Conservation (phyloP, 495 filamentous ascomycete species). For the Penicillium silybi region DNA sequence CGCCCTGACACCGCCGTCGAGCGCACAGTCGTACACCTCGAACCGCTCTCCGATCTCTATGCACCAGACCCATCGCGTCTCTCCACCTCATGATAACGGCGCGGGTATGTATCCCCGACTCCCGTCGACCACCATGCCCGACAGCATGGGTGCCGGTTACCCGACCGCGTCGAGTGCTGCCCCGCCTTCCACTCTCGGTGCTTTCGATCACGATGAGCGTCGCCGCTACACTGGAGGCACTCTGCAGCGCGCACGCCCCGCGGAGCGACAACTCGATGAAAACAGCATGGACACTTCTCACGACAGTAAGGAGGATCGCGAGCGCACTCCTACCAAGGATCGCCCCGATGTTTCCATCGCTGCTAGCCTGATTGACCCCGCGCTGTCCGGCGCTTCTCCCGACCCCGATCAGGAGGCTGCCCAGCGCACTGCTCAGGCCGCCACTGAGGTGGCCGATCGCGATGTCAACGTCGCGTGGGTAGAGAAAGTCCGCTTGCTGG, state of each 20-base stretch:
- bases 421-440: slow-evolving; percentile 41
- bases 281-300: slow-evolving; percentile 55
- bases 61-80: slow-evolving; percentile 53
- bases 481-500: slow-evolving; percentile 76
- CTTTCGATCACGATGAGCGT: slow-evolving; percentile 74
- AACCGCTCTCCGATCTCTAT: slow-evolving; percentile 78
- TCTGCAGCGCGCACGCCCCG: slow-evolving; percentile 67
- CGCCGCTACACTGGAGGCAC: slow-evolving; percentile 85
- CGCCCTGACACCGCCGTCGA: slow-evolving; percentile 87
- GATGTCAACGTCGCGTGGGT: slow-evolving; percentile 70
- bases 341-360: too few species aligned
- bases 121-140: slow-evolving; percentile 63
- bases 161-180: slow-evolving; percentile 61
- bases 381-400: slow-evolving; percentile 36
- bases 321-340: slow-evolving; percentile 42
- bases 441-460: slow-evolving; percentile 44
- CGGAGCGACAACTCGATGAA: slow-evolving; percentile 33
- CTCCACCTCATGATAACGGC: slow-evolving; percentile 58
- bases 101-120: slow-evolving; percentile 80
- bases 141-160: slow-evolving; percentile 52
- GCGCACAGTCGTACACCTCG: slow-evolving; percentile 76
- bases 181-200: slow-evolving; percentile 71
- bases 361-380: slow-evolving; percentile 51
- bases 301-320: slow-evolving; percentile 44
- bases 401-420: slow-evolving; percentile 40